Conservation (phyloP, 768 basidiomycete genomes). For the Macrolepiota dolichaula region DNA sequence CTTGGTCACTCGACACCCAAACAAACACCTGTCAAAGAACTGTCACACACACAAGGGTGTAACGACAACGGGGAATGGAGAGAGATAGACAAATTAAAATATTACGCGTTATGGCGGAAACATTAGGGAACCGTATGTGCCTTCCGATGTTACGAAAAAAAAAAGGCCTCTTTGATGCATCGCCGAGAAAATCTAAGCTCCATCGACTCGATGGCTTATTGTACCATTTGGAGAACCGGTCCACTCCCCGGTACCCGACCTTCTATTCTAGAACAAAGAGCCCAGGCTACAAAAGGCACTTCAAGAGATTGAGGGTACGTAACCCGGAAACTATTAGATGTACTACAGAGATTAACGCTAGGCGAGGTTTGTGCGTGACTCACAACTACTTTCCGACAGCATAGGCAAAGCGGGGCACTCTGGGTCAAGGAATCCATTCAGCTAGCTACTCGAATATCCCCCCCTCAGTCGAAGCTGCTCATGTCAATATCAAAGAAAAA, state of each 20-base stretch:
- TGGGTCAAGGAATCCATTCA: background rate
- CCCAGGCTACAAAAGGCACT: background rate
- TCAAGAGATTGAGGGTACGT: background rate
- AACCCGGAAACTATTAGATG: background rate
- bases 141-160: conserved; percentile 3
- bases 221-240: conserved; percentile 1
- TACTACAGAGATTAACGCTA: background rate
- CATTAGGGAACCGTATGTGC: background rate
- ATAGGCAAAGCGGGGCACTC: background rate
- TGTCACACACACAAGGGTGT: background rate
- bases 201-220: background rate
- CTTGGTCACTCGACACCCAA: background rate
- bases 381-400: too few relatives aligned
- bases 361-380: background rate
- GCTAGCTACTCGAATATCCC: background rate
- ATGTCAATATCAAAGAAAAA: conserved; percentile 63
- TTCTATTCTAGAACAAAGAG: background rate
- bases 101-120: background rate
- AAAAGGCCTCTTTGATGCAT: background rate
- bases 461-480: conserved; percentile 50
- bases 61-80: conserved; percentile 7
- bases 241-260: background rate
- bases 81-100: background rate
- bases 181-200: conserved; percentile 5
- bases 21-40: too few relatives aligned